Conservation (phyloP, 352 stramenopile genomes). For the Aphanomyces astaci region DNA sequence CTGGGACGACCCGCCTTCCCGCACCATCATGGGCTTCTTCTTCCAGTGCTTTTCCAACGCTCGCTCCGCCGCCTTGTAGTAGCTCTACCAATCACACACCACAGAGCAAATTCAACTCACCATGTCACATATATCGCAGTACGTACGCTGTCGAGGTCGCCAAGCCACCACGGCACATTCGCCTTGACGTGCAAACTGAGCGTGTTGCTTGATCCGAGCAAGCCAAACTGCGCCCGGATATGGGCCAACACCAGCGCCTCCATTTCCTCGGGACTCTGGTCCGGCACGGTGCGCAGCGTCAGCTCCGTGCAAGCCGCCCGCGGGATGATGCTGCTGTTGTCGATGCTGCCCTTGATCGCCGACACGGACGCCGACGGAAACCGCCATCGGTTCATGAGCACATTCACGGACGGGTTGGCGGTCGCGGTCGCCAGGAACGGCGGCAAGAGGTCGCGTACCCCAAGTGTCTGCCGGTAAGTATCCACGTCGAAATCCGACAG, state of each 20-base stretch:
- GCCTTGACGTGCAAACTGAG: constrained; percentile 19
- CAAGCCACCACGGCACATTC: constrained; percentile 24
- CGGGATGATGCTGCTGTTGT: constrained; percentile 21
- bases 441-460: constrained; percentile 10
- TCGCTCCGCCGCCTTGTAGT: constrained; percentile 22
- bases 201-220: constrained; percentile 16
- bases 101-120: not conserved
- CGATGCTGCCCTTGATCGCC: constrained; percentile 21
- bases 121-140: not conserved
- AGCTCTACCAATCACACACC: not conserved
- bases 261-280: constrained; percentile 21
- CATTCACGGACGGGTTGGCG: not conserved
- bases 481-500: constrained; percentile 22
- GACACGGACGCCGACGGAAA: constrained; percentile 22
- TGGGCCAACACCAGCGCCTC: constrained; percentile 19
- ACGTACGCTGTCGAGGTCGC: constrained; percentile 23
- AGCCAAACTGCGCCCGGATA: constrained; percentile 12
- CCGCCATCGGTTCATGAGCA: constrained; percentile 25
- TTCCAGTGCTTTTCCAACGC: constrained; percentile 25
- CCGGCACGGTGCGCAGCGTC: constrained; percentile 22
- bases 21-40: constrained; percentile 24
- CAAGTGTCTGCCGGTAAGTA: constrained; percentile 13
- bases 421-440: constrained; percentile 4
- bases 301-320: constrained; percentile 14
- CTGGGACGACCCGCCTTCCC: constrained; percentile 24